A percentile compares a stretch with the other conserved stretches of the same genome.
Evolutionary conservation across 2,329 filamentous ascomycete genomes (phyloP).

Genomic region (Colletotrichum sp.): DNA sequence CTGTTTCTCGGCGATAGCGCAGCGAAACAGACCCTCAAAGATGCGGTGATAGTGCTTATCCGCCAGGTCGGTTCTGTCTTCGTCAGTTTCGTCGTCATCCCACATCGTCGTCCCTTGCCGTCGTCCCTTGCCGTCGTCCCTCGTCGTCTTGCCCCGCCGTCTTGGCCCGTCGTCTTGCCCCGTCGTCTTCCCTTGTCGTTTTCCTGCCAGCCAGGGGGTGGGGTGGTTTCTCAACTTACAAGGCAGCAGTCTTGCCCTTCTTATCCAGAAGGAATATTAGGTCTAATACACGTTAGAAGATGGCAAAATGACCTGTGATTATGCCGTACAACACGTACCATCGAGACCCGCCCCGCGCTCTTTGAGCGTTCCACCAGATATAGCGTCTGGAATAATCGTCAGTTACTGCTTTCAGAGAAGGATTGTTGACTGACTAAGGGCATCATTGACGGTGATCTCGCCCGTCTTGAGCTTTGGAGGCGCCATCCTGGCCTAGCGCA

Average conservation of each 20-base stretch:
- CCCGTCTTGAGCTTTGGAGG: conserved; percentile 15
- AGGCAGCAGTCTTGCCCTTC: conserved; percentile 36
- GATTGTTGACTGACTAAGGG: conserved; percentile 2
- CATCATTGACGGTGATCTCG: conserved; percentile 16
- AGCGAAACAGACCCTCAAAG: conserved; percentile 80
- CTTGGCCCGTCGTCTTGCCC: neutral
- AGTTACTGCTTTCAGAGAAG: neutral
- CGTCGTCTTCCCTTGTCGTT: neutral
- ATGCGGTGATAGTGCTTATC: conserved; percentile 84
- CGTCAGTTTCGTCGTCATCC: neutral
- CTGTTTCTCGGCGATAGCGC: conserved; percentile 70
- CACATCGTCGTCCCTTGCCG: neutral
- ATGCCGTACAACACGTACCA: conserved; percentile 32
- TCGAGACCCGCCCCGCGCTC: conserved; percentile 46
- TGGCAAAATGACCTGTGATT: neutral
- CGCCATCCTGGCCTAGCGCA: conserved; percentile 1
- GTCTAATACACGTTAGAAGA: conserved; percentile 28
- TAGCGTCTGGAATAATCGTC: conserved; percentile 29
- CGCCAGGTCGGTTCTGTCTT: conserved; percentile 50
- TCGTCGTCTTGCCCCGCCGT: neutral
- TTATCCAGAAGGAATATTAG: conserved; percentile 42
- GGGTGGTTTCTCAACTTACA: conserved; percentile 33
- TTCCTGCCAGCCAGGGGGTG: neutral
- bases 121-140: neutral
- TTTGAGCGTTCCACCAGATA: conserved; percentile 33